These are phyloP conservation scores for Nepenthes gracilis DNA, from an alignment of 148 eudicot species.

Conservation along the genomic window DNA sequence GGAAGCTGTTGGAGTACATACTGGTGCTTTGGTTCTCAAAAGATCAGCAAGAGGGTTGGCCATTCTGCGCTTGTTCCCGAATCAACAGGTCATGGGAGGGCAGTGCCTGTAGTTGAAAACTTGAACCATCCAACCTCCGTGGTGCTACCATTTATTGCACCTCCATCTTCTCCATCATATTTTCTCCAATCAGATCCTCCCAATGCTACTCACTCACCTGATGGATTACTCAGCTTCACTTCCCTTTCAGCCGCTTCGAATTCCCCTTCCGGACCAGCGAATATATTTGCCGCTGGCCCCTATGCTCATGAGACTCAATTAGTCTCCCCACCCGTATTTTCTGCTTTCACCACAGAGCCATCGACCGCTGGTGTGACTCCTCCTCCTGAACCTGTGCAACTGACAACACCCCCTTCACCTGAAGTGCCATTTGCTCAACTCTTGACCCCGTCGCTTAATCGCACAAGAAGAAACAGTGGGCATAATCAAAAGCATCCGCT, in stretches of 20 bases:
- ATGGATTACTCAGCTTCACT: constrained; percentile 38
- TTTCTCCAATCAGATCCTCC: constrained; percentile 83
- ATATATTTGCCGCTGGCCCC: constrained; percentile 67
- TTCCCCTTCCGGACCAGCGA: constrained; percentile 36
- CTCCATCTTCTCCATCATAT: constrained; percentile 89
- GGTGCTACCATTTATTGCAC: constrained; percentile 67
- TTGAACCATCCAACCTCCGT: constrained; percentile 35
- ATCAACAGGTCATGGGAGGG: constrained; percentile 20
- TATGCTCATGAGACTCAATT: constrained; percentile 89
- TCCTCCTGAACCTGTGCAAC: constrained; percentile 68
- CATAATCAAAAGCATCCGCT: constrained; percentile 37
- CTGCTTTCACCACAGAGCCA: constrained; percentile 76
- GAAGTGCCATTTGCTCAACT: constrained; percentile 94
- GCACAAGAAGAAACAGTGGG: constrained; percentile 50
- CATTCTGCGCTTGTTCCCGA: constrained; percentile 75
- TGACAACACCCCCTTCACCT: constrained; percentile 85
- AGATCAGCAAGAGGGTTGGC: constrained; percentile 57
- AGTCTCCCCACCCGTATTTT: constrained; percentile 91
- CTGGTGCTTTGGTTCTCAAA: constrained; percentile 74
- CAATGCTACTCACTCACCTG: constrained; percentile 69
- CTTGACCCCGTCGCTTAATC: constrained; percentile 60
- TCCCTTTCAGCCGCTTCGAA: constrained; percentile 37
- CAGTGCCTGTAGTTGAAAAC: constrained; percentile 30
- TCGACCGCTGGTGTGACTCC: constrained; percentile 92
- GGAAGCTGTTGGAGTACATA: constrained; percentile 68